Base-by-base conservation (phyloP, 176 grass and related monocot species). In the Themeda triandra region DNA sequence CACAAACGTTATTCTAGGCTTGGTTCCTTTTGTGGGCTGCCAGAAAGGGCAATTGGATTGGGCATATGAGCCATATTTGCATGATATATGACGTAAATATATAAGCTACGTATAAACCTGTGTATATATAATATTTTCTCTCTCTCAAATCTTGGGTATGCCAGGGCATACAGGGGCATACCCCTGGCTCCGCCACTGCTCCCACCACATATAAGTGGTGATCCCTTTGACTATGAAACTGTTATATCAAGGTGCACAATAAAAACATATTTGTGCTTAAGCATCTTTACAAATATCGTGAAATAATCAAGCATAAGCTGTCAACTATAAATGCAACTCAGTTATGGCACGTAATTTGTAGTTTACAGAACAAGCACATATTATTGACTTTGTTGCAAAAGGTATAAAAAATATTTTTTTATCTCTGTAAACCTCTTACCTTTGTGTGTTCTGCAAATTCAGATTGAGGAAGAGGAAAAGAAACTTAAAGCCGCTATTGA, bases 401-500 rank as follows among this genome's bases (percentile, higher is more conserved):
- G n/a, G 44, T 77, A 23, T 63, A 44, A 69, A 17, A 45, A 82
- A 64, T 80, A 63, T 23, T 67, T 67, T 4, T 49, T 68, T 12
- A 23, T 32, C 13, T 51, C 0, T 35, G 21, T 18, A 17, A 67
- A 51, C 68, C 21, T 69, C 25, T 35, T 65, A 41, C 11, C 9
- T 89, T 60, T 81, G 42, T 77, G 31, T 73, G 31, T 58, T 82
- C 24, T 86, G 25, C 23, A 40, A 85, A 73, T 81, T 59, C 56
- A 99, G 97, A 89, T 96, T 23, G 93, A 94, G 78, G 89, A 92
- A 67, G 80, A 82, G 56, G 80, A 82, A 82, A 82, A 59, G n/a
- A 82, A 71, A 82, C 80, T 82, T 40, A 82, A 58, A 59, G 48
- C 32, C 71, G 66, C 80, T 59, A 82, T 82, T 58, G 80, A 82